A percentile compares a stretch with the other conserved stretches of the same genome.
phyloP scores from a whole-genome alignment of 2,329 filamentous ascomycete genomes.

The Annulohypoxylon truncatum region DNA sequence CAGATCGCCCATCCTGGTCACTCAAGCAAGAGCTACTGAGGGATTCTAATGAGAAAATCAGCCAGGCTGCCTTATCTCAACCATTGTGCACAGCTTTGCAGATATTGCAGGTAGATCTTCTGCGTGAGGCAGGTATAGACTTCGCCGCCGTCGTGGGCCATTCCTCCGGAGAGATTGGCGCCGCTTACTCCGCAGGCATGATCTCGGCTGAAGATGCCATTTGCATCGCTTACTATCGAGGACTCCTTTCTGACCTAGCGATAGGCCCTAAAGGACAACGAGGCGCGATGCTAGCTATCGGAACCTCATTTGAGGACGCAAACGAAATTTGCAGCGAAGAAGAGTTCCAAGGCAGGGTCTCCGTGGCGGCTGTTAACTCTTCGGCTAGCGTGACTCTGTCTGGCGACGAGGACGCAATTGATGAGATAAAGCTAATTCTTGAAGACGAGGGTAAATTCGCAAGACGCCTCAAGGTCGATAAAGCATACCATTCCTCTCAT shows the following conservation, averaged over 20 bases:
- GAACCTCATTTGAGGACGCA: conserved; percentile 53
- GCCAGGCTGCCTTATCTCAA: conserved; percentile 48
- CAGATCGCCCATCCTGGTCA: background rate
- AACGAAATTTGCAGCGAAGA: conserved; percentile 33
- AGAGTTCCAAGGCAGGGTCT: background rate
- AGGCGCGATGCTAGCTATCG: conserved; percentile 63
- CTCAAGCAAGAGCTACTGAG: background rate
- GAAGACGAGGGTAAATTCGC: conserved; percentile 11
- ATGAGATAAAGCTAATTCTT: background rate
- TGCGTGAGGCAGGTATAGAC: conserved; percentile 49
- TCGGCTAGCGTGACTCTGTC: conserved; percentile 17
- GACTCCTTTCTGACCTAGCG: conserved; percentile 46
- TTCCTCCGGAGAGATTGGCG: conserved; percentile 63
- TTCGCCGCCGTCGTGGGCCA: conserved; percentile 58
- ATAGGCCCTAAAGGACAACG: background rate
- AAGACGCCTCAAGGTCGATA: conserved; percentile 14
- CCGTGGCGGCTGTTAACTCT: background rate
- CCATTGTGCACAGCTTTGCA: conserved; percentile 50
- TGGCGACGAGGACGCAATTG: conserved; percentile 22
- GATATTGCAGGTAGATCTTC: conserved; percentile 45
- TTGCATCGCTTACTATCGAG: conserved; percentile 59
- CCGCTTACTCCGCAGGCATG: conserved; percentile 61
- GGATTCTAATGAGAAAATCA: no score
- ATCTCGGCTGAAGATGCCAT: conserved; percentile 57
- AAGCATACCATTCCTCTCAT: conserved; percentile 28